A percentile compares a stretch with the other conserved stretches of the same genome.
These are phyloP conservation scores for Phaeotremella fagi DNA, from an alignment of 768 basidiomycete genomes.

Conservation along the genomic window DNA sequence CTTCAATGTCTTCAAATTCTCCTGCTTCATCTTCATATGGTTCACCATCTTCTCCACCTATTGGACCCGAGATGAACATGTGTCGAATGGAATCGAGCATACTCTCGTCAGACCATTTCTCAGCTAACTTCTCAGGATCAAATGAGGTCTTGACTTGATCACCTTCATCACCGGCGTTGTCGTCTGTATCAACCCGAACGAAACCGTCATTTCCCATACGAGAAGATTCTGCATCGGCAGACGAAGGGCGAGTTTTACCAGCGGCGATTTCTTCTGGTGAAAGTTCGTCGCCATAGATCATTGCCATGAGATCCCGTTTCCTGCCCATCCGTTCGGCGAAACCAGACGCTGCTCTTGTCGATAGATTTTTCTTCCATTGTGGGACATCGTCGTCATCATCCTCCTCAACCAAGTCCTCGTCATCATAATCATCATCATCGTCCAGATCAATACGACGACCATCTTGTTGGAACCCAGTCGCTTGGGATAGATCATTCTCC, in stretches of 20 bases:
- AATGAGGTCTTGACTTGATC: slow-evolving; percentile 67
- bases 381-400: slow-evolving; percentile 57
- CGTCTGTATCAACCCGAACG: slow-evolving; percentile 55
- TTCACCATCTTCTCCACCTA: slow-evolving; percentile 38
- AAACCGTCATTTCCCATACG: slow-evolving; percentile 58
- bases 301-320: slow-evolving; percentile 71
- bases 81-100: slow-evolving; percentile 78
- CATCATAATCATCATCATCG: slow-evolving; percentile 48
- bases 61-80: slow-evolving; percentile 79
- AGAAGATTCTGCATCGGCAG: slow-evolving; percentile 37
- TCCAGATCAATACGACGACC: slow-evolving; percentile 56
- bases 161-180: slow-evolving; percentile 36
- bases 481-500: slow-evolving; percentile 43
- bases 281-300: slow-evolving; percentile 70
- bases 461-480: slow-evolving; percentile 55
- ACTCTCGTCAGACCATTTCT: slow-evolving; percentile 77
- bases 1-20: slow-evolving; percentile 50
- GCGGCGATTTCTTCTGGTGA: slow-evolving; percentile 64
- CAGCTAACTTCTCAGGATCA: slow-evolving; percentile 54
- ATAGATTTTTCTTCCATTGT: slow-evolving; percentile 69
- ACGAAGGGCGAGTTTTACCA: slow-evolving; percentile 48
- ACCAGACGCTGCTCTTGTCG: slow-evolving; percentile 53
- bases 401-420: slow-evolving; percentile 51
- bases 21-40: slow-evolving; percentile 48
- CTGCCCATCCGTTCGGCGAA: slow-evolving; percentile 52